phyloP scores from a whole-genome alignment of 768 basidiomycete genomes.

The Russula earlei region DNA sequence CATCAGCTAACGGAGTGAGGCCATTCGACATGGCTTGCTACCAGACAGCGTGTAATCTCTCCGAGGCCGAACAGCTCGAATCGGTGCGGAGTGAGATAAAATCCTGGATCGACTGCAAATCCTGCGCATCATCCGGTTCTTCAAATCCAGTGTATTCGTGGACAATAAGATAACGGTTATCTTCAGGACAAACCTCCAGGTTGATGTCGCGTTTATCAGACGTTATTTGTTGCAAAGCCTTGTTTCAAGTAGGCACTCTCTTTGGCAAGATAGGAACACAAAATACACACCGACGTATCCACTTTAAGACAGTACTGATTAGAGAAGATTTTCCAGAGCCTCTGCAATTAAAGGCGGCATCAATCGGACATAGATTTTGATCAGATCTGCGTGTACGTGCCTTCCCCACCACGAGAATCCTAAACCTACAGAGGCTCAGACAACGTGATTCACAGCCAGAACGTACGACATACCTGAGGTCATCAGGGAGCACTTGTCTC shows the following conservation, averaged over 20 bases:
- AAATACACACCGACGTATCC: background rate
- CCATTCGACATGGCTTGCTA: background rate
- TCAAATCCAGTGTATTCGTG: constrained; percentile 2
- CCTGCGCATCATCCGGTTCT: background rate
- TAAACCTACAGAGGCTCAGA: background rate
- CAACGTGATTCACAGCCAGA: background rate
- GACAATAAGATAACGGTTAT: background rate
- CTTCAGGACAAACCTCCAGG: background rate
- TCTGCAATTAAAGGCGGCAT: background rate
- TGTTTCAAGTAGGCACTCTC: background rate
- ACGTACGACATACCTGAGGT: background rate
- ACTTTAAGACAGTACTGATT: constrained; percentile 1
- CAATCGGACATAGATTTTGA: background rate
- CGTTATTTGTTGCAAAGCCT: background rate
- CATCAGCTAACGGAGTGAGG: background rate
- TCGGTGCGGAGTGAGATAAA: background rate
- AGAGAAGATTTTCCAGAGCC: constrained; percentile 6
- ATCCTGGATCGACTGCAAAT: background rate
- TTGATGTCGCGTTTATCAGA: background rate
- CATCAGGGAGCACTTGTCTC: background rate
- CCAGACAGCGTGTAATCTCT: constrained; percentile 7
- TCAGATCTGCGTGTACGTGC: background rate
- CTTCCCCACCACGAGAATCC: constrained; percentile 1
- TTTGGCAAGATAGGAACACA: background rate
- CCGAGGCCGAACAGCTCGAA: background rate